These are phyloP conservation scores for Tolypocladium guangdongense DNA, from an alignment of 2,329 filamentous ascomycete species.

Conservation along the genomic window DNA sequence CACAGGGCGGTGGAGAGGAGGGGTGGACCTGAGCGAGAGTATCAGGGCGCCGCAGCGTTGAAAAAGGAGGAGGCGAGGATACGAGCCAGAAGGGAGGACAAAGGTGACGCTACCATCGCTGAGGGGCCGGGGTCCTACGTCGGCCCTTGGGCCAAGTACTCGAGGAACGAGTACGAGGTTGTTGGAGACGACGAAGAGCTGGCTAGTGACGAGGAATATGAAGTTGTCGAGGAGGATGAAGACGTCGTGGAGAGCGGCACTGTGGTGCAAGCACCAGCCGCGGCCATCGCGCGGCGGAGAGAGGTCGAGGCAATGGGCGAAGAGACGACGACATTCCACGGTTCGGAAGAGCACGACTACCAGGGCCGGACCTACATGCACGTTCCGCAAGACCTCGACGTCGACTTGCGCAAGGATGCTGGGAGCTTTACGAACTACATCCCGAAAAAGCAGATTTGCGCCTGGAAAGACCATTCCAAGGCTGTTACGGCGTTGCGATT, in stretches of 20 bases:
- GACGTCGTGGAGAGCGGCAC: slow-evolving; percentile 55
- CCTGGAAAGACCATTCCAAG: slow-evolving; percentile 76
- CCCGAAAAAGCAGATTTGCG: slow-evolving; percentile 86
- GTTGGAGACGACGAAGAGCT: slow-evolving; percentile 66
- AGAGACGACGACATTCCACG: slow-evolving; percentile 84
- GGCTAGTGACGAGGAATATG: slow-evolving; percentile 68
- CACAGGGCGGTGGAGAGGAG: slow-evolving; percentile 71
- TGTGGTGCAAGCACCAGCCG: slow-evolving; percentile 43
- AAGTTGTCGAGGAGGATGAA: slow-evolving; percentile 66
- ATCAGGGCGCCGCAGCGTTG: slow-evolving; percentile 39
- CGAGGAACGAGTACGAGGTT: slow-evolving; percentile 60
- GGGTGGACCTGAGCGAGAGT: slow-evolving; percentile 46
- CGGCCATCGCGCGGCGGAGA: slow-evolving; percentile 43
- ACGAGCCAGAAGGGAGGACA: slow-evolving; percentile 68
- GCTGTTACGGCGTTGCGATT: slow-evolving; percentile 83
- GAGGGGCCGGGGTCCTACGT: slow-evolving; percentile 84
- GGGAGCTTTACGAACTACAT: slow-evolving; percentile 82
- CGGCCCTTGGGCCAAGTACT: slow-evolving; percentile 88
- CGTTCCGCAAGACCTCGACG: slow-evolving; percentile 77
- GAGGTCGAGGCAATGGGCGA: slow-evolving; percentile 49
- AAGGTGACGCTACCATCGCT: slow-evolving; percentile 72
- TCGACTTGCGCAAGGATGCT: slow-evolving; percentile 72
- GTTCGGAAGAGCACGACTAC: slow-evolving; percentile 76
- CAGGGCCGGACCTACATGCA: slow-evolving; percentile 97
- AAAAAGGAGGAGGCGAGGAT: slow-evolving; percentile 63